Percentiles rank a stretch among this genome's conserved stretches.
Conservation (phyloP, 192 early-diverging fungal species). For the Backusella circina region DNA sequence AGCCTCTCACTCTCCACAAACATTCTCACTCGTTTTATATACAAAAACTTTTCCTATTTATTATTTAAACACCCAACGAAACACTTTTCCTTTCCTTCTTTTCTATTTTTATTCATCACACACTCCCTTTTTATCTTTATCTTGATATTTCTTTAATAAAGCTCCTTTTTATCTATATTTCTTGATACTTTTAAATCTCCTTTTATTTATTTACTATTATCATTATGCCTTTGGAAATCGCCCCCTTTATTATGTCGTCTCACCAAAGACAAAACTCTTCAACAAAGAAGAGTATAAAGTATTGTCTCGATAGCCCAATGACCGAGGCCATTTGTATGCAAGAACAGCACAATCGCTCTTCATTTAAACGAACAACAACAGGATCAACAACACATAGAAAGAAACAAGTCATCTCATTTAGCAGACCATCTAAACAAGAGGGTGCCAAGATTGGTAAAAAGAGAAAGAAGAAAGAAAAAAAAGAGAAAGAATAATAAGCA, state of each 20-base stretch:
- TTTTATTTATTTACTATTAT: background rate
- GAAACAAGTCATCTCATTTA: background rate
- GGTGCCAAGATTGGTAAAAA: background rate
- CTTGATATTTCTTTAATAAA: background rate
- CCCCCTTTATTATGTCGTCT: background rate
- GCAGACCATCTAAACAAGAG: background rate
- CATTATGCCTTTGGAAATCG: background rate
- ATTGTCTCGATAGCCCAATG: background rate
- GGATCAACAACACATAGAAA: background rate
- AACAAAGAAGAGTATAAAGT: background rate
- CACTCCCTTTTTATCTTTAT: background rate
- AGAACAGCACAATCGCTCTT: background rate
- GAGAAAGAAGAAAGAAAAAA: background rate
- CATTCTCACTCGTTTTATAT: background rate
- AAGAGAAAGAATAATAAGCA: background rate
- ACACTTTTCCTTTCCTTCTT: background rate
- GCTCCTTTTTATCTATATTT: background rate
- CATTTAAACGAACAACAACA: background rate
- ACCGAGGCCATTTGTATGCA: background rate
- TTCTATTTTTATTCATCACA: background rate
- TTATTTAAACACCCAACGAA: background rate
- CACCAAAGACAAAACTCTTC: background rate
- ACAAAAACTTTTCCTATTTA: background rate
- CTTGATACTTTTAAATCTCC: background rate
- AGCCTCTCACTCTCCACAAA: background rate